Conservation (phyloP, 345 rosid species). For the Isatis tinctoria region DNA sequence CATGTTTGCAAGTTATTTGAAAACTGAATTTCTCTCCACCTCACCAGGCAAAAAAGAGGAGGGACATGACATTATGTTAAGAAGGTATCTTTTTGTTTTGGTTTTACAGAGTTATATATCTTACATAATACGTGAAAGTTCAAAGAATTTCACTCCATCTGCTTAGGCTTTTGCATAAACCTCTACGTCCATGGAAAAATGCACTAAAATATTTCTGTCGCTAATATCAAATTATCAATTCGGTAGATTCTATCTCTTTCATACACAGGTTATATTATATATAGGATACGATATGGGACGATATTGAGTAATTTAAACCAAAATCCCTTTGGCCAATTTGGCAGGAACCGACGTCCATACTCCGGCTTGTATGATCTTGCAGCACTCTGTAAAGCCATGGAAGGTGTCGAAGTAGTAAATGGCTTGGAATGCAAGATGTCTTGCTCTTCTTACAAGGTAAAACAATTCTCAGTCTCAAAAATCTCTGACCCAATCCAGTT, state of each 20-base stretch:
- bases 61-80: constrained; percentile 1
- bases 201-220: not conserved
- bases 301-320: not conserved
- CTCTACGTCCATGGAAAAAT: not conserved
- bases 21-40: constrained; percentile 34
- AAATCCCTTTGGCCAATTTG: constrained; percentile 3
- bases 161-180: not conserved
- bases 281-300: not conserved
- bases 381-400: constrained; percentile 63
- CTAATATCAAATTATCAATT: not conserved
- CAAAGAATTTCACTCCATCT: not conserved
- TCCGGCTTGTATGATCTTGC: constrained; percentile 48
- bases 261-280: not conserved
- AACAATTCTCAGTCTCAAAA: not conserved
- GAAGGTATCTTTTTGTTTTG: not conserved
- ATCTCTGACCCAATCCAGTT: not conserved
- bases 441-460: constrained; percentile 87
- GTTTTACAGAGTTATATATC: not conserved
- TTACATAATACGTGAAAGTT: not conserved
- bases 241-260: not conserved
- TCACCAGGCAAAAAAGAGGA: constrained; percentile 13
- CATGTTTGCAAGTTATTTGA: constrained; percentile 69
- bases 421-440: constrained; percentile 90
- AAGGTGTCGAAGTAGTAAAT: constrained; percentile 61
- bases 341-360: constrained; percentile 71